A percentile compares a stretch with the other conserved stretches of the same genome.
Evolutionary conservation across 768 basidiomycete species (phyloP).

Genomic region (Naematelia aurantialba): DNA sequence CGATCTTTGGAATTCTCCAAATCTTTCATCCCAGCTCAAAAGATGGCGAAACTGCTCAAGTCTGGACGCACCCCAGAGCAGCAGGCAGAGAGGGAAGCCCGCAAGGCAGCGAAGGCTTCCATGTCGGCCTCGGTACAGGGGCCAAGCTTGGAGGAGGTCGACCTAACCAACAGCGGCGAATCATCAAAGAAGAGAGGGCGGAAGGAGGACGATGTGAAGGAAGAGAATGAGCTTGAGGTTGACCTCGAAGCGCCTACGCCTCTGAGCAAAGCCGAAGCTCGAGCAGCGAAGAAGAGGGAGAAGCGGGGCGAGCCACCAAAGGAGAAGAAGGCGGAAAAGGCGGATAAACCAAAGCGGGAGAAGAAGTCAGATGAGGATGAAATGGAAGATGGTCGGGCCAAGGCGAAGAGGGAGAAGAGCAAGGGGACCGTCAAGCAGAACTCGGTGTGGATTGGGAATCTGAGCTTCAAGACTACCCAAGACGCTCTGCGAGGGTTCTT

Average conservation of each 20-base stretch:
- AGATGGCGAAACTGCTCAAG: conserved; percentile 16
- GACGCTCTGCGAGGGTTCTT: conserved; percentile 58
- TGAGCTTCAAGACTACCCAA: conserved; percentile 81
- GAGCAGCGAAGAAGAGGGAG: conserved; percentile 40
- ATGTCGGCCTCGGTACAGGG: background rate
- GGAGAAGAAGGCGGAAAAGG: conserved; percentile 21
- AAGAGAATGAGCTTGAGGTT: conserved; percentile 39
- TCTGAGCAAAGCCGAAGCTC: conserved; percentile 44
- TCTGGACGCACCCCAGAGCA: conserved; percentile 29
- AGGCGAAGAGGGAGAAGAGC: conserved; percentile 54
- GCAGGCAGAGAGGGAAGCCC: conserved; percentile 25
- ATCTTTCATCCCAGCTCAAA: background rate
- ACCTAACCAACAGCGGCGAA: conserved; percentile 1
- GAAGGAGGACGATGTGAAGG: conserved; percentile 12
- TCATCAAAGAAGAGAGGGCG: conserved; percentile 10
- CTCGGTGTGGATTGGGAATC: conserved; percentile 93
- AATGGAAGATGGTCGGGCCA: conserved; percentile 1
- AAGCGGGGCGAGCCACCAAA: conserved; percentile 48
- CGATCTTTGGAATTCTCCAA: background rate
- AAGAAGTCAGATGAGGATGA: conserved; percentile 7
- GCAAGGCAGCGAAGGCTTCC: conserved; percentile 29
- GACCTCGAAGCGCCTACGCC: conserved; percentile 43
- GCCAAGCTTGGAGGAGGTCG: background rate
- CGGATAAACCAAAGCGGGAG: conserved; percentile 15
- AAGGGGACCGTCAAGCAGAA: conserved; percentile 58